phyloP scores from a whole-genome alignment of 2,329 filamentous ascomycete genomes.

The Colletotrichum eleusines region DNA sequence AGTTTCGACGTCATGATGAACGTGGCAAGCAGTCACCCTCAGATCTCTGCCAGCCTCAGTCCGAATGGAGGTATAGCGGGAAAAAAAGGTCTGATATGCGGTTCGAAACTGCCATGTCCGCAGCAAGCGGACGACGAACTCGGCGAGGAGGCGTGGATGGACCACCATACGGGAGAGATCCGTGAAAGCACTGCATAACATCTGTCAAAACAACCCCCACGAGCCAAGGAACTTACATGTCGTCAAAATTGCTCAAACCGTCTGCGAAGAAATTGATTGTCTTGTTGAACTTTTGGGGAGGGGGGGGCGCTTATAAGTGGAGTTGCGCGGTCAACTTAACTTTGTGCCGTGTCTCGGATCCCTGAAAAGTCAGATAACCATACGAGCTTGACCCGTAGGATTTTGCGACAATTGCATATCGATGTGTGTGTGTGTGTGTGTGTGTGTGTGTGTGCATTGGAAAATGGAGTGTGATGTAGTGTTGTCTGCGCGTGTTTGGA shows the following conservation, averaged over 20 bases:
- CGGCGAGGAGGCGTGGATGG: not conserved
- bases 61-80: conserved; percentile 9
- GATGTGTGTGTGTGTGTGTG: not conserved
- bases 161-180: conserved; percentile 19
- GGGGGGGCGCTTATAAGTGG: not conserved
- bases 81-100: conserved; percentile 4
- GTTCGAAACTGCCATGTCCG: not conserved
- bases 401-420: conserved; percentile 17
- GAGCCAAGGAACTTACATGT: conserved; percentile 8
- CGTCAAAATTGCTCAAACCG: not conserved
- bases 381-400: not conserved
- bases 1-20: conserved; percentile 48
- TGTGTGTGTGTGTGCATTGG: conserved; percentile 20
- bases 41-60: conserved; percentile 20
- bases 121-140: not conserved
- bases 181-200: not conserved
- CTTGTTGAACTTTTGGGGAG: conserved; percentile 1
- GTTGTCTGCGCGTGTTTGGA: conserved; percentile 45
- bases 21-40: conserved; percentile 50
- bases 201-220: not conserved
- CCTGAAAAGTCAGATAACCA: not conserved
- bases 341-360: conserved; percentile 4
- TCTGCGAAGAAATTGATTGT: not conserved
- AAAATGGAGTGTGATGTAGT: conserved; percentile 28
- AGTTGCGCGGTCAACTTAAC: not conserved